Base-by-base conservation (phyloP, 148 eudicot genomes). In the Suaeda aralocaspica region DNA sequence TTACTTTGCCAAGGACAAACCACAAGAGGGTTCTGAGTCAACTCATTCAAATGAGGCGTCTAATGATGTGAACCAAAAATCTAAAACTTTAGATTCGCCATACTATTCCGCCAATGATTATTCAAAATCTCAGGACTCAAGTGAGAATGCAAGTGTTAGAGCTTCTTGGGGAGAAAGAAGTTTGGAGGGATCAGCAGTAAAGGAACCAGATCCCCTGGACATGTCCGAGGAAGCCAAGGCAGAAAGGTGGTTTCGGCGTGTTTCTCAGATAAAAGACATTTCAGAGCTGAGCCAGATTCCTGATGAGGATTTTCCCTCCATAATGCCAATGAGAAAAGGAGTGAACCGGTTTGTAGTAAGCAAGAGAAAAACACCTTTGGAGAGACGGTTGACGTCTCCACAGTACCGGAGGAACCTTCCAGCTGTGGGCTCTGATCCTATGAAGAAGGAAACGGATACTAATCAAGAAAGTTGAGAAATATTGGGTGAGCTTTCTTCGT, bases 221-320 rank as follows among this genome's bases (percentile, higher is more conserved):
- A 94, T 94, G 98, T 94, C 98, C 0, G 98, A 94, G 82, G 98
- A 94, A 79, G 98, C 98, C 18, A 94, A 91, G 79, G 86, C 96
- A 7, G 92, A 91, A 61, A 84, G 98, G 68, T 94, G 92, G 92
- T 94, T 91, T 78, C 70, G 80, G 52, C 87, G 98, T 48, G 97
- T 89, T 55, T 92, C 98, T 53, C 97, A 94, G 79, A 94, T 94
- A 51, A 94, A 94, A 72, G 96, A 94, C 75, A 91, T 91, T 28
- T 87, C 96, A 45, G 98, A 94, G 75, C 84, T 94, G 44, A 91
- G 97, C 71, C 85, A 94, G 73, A 89, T 94, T 34, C 98, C 98
- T 0, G 98, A 94, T 68, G 97, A 94, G 73, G 98, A 94, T 64
- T 94, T 94, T 66, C 98, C 98, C 0, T 91, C 97, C 9, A 91